Evolutionary conservation across 2,329 filamentous ascomycete genomes (phyloP).

Genomic region (Trichoderma lentiforme): DNA sequence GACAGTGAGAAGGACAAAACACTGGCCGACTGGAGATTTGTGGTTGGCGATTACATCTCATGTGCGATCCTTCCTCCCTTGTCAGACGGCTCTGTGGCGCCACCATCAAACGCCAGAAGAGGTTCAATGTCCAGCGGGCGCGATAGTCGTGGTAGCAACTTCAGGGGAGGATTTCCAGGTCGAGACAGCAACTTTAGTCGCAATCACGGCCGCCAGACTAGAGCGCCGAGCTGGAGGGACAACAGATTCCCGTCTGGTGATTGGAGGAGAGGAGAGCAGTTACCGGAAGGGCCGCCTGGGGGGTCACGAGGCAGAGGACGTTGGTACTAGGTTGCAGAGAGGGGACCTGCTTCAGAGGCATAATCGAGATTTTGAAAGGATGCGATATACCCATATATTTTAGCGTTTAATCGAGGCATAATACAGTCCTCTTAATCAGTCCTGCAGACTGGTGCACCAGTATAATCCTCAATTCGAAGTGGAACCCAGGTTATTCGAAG

Average conservation of each 20-base stretch:
- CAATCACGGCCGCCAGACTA: slow-evolving; percentile 35
- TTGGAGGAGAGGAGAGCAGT: slow-evolving; percentile 63
- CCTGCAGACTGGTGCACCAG: not conserved
- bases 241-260: slow-evolving; percentile 51
- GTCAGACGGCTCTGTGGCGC: slow-evolving; percentile 69
- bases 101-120: slow-evolving; percentile 44
- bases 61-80: slow-evolving; percentile 77
- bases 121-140: slow-evolving; percentile 24
- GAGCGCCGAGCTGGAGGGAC: slow-evolving; percentile 37
- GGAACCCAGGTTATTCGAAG: not conserved
- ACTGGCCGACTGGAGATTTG: slow-evolving; percentile 72
- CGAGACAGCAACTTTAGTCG: slow-evolving; percentile 32
- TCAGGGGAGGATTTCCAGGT: slow-evolving; percentile 25
- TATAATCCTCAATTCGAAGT: not conserved
- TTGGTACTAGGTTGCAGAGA: slow-evolving; percentile 25
- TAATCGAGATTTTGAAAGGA: slow-evolving; percentile 6
- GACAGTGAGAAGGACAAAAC: slow-evolving; percentile 68
- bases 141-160: slow-evolving; percentile 24
- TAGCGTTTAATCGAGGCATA: not conserved
- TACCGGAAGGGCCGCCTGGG: slow-evolving; percentile 51
- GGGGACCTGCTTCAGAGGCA: not conserved
- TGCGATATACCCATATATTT: slow-evolving; percentile 29
- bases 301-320: slow-evolving; percentile 29
- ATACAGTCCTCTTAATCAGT: not conserved
- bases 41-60: slow-evolving; percentile 84